phyloP scores from a whole-genome alignment of 108 stramenopile genomes.

The Chaetoceros muelleri region DNA sequence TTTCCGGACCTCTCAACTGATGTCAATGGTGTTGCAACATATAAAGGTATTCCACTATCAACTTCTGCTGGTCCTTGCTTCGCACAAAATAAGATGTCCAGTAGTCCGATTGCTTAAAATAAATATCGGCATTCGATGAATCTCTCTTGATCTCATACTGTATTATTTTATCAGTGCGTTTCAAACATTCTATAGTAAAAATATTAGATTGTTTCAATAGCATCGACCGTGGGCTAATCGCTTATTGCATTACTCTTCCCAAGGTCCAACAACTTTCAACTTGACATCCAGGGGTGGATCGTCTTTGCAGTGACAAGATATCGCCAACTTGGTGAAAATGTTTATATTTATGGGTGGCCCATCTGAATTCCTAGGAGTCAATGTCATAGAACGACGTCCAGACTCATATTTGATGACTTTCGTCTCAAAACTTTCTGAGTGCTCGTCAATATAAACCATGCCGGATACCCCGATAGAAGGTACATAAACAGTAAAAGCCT shows the following conservation, averaged over 20 bases:
- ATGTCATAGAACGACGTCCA: slow-evolving; percentile 16
- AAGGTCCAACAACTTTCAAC: slow-evolving; percentile 68
- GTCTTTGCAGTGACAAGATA: slow-evolving; percentile 51
- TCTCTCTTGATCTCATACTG: too few relatives aligned
- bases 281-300: slow-evolving; percentile 71
- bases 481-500: slow-evolving; percentile 74
- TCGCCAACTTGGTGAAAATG: slow-evolving; percentile 57
- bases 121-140: too few relatives aligned
- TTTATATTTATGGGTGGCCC: slow-evolving; percentile 34
- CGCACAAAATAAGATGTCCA: slow-evolving; percentile 15
- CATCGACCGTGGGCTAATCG: not conserved
- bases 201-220: too few relatives aligned
- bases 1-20: slow-evolving; percentile 50
- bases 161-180: too few relatives aligned
- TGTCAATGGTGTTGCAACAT: slow-evolving; percentile 35
- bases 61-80: slow-evolving; percentile 24
- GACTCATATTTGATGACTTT: slow-evolving; percentile 30
- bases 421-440: slow-evolving; percentile 40
- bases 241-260: slow-evolving; percentile 4
- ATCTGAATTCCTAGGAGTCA: not conserved
- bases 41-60: slow-evolving; percentile 37
- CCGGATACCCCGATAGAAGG: slow-evolving; percentile 57
- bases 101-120: slow-evolving; percentile 18
- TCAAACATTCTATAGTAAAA: too few relatives aligned
- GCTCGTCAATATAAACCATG: slow-evolving; percentile 65